Evolutionary conservation across 2,329 filamentous ascomycete species (phyloP), one percentile per base, ranked within the genome.

Genomic region (Scorias spongiosa): DNA sequence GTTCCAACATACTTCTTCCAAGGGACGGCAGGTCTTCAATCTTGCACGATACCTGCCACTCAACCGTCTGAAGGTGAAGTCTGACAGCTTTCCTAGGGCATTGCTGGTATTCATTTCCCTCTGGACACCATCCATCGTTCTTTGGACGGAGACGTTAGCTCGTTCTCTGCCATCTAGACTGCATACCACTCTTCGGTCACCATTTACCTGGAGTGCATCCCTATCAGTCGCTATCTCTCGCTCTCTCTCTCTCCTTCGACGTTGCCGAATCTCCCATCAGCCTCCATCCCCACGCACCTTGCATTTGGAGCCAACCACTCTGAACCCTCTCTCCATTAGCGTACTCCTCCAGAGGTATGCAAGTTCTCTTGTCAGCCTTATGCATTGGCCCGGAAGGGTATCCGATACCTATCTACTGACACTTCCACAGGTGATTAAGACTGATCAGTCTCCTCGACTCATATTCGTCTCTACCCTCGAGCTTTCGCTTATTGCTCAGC

Each of bases 71-170:
- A 7, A 26, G 3, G 20, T 15, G 32, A 36, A 12, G 15, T 12
- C 32, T 36, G 15, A 36, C 32, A 36, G 32, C 3, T 12, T 12
- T 15, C 9, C 4, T 9, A 36, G 32, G 32, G 32, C 32, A 12
- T 36, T 36, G 15, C 32, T 15, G 32, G 32, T 12, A 12, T 9
- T 4, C 32, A 36, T 9, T 36, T 36, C 11, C 4, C 32, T 12
- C 32, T 47, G 49, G 51, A 44, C 47, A 52, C 52, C 46, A 48
- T 44, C 51, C 46, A 49, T 46, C 46, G 40, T 46, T 51, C 47
- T 52, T 46, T 51, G 51, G 15, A 67, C 59, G 67, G 68, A 71
- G 66, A 65, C 68, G 68, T 71, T 71, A 69, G 65, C 62, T 71
- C 68, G 68, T 67, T 66, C 62, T 71, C 66, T 70, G 63, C 67